These are phyloP conservation scores for Fusarium pilosicola DNA, from an alignment of 2,329 filamentous ascomycete genomes.

Conservation along the genomic window DNA sequence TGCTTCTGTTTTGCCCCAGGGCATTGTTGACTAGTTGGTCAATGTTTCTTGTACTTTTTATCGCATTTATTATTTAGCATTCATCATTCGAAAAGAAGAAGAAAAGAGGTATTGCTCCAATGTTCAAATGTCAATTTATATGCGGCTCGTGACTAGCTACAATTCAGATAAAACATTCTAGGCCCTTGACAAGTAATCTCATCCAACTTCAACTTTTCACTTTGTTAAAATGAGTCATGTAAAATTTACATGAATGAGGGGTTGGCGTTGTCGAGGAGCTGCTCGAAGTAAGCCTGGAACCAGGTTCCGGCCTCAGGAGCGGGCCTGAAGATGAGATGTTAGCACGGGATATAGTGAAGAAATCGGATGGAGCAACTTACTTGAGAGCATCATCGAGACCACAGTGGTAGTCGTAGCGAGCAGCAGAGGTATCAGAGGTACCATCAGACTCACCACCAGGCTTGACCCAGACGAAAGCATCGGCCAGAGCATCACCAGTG, in stretches of 20 bases:
- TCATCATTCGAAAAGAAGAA: background rate
- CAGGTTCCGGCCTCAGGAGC: constrained; percentile 76
- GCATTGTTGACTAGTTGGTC: constrained; percentile 10
- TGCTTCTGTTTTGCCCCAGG: constrained; percentile 65
- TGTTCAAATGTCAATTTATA: background rate
- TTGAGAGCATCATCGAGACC: constrained; percentile 61
- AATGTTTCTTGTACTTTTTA: background rate
- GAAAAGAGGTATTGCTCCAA: background rate
- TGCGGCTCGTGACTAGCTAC: background rate
- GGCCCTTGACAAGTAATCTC: too few species aligned
- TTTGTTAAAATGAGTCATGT: background rate
- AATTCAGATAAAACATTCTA: background rate
- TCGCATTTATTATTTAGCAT: background rate
- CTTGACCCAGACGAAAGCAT: constrained; percentile 78
- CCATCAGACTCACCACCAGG: constrained; percentile 69
- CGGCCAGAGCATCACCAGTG: constrained; percentile 67
- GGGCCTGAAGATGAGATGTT: constrained; percentile 55
- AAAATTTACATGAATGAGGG: constrained; percentile 54
- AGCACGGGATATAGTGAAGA: background rate
- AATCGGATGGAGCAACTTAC: constrained; percentile 1
- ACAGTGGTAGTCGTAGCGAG: constrained; percentile 55
- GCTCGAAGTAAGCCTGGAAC: constrained; percentile 71
- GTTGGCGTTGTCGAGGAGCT: constrained; percentile 65
- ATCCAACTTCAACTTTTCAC: background rate
- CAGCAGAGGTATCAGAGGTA: constrained; percentile 58